Conservation (phyloP, 1,284 basidiomycete species). For the Filobasidium uniguttulatum region DNA sequence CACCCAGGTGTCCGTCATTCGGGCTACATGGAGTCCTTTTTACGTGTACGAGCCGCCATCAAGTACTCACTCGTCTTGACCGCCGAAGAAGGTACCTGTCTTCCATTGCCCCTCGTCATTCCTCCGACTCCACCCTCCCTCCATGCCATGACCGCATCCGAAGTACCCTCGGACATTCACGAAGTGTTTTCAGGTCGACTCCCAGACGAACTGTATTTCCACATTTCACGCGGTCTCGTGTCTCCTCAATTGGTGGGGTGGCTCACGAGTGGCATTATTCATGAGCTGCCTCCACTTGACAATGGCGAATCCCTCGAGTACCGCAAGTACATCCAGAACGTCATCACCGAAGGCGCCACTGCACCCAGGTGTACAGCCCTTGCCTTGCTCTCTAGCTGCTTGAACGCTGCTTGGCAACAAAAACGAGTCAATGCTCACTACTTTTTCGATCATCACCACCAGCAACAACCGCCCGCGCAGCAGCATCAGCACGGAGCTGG, state of each 20-base stretch:
- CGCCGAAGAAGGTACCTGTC: constrained; percentile 68
- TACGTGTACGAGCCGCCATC: constrained; percentile 79
- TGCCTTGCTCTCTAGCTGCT: constrained; percentile 63
- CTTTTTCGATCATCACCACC: constrained; percentile 8
- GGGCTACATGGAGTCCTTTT: constrained; percentile 69
- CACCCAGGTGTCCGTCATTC: constrained; percentile 48
- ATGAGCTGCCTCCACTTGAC: constrained; percentile 81
- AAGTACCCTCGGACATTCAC: constrained; percentile 81
- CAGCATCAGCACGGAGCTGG: constrained; percentile 16
- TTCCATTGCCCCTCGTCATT: constrained; percentile 73
- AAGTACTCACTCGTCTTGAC: constrained; percentile 83
- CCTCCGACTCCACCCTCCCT: constrained; percentile 40
- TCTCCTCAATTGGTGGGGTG: constrained; percentile 77
- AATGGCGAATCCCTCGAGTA: constrained; percentile 93
- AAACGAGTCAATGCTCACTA: constrained; percentile 45
- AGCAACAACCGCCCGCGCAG: constrained; percentile 2
- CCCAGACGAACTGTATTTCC: constrained; percentile 93
- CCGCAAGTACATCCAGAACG: constrained; percentile 83
- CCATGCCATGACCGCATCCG: constrained; percentile 56
- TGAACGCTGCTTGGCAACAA: constrained; percentile 59
- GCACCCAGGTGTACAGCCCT: constrained; percentile 83
- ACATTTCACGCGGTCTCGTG: constrained; percentile 81
- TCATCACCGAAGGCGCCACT: constrained; percentile 80
- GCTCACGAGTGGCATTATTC: constrained; percentile 65
- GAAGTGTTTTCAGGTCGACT: constrained; percentile 90